A percentile compares a stretch with the other conserved stretches of the same genome.
Evolutionary conservation across 352 stramenopile species (phyloP).

Genomic region (Globisporangium abappressorium): DNA sequence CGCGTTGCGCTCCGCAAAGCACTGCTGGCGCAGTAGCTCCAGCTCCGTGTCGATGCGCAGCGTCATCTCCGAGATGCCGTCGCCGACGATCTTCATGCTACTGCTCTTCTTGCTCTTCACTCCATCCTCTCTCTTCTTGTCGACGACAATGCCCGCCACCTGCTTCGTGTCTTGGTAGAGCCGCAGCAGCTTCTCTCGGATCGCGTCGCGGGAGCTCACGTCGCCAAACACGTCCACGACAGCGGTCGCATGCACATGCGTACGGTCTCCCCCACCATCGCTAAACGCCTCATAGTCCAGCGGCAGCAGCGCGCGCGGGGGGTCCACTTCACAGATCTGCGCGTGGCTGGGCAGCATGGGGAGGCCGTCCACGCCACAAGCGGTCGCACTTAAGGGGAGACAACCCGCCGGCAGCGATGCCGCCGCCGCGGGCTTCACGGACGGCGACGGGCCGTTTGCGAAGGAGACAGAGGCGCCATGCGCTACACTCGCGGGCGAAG

Average conservation of each 20-base stretch:
- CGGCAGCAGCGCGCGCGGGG: not conserved
- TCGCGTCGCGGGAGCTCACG: conserved; percentile 20
- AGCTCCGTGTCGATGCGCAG: conserved; percentile 76
- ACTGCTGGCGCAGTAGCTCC: conserved; percentile 64
- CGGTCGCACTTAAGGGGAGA: not conserved
- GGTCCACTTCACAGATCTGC: conserved; percentile 10
- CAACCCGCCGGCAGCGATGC: no score
- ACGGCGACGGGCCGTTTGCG: not conserved
- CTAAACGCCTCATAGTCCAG: not conserved
- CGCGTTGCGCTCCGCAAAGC: conserved; percentile 75
- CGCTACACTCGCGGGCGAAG: not conserved
- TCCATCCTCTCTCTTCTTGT: not conserved
- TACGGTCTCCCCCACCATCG: not conserved
- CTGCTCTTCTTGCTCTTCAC: not conserved
- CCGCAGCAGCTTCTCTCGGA: conserved; percentile 41
- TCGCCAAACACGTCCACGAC: conserved; percentile 31
- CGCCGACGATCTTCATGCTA: conserved; percentile 16
- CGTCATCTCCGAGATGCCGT: conserved; percentile 46
- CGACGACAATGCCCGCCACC: not conserved
- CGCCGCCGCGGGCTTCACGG: not conserved
- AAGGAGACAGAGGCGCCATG: not conserved
- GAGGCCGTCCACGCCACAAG: conserved; percentile 20
- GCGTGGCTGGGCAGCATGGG: conserved; percentile 31
- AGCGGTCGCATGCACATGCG: not conserved
- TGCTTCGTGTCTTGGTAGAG: conserved; percentile 43